phyloP scores from a whole-genome alignment of 345 rosid species.

The Nasturtium officinale region DNA sequence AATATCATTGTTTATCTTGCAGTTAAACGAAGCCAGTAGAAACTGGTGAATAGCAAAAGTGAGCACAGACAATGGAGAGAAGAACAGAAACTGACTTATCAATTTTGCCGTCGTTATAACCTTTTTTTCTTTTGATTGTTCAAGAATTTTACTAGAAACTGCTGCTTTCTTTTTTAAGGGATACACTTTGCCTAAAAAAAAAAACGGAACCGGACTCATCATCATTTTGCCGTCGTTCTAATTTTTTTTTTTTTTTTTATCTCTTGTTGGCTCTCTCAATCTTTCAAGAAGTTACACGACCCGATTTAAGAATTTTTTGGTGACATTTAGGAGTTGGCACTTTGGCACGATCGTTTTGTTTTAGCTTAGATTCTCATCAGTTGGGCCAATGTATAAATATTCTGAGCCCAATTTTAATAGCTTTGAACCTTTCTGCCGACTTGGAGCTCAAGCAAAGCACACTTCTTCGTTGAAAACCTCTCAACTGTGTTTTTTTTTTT shows the following conservation, averaged over 20 bases:
- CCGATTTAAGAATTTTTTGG: background rate
- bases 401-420: background rate
- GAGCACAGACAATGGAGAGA: no score
- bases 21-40: no score
- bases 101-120: no score
- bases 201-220: conserved; percentile 20
- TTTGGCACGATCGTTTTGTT: background rate
- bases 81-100: no score
- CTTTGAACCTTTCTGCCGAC: conserved; percentile 30
- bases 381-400: background rate
- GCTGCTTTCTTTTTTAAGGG: no score
- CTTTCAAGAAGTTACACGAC: background rate
- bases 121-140: no score
- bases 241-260: no score
- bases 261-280: background rate
- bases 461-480: conserved; percentile 2
- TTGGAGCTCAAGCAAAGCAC: conserved; percentile 46
- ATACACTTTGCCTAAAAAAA: no score
- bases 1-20: no score
- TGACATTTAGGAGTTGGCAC: background rate
- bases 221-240: background rate
- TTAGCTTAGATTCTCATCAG: background rate
- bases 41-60: no score
- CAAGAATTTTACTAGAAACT: background rate
- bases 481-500: background rate